phyloP scores from a whole-genome alignment of 2,329 filamentous ascomycete genomes.

The Ceratocystis diversiconidia region DNA sequence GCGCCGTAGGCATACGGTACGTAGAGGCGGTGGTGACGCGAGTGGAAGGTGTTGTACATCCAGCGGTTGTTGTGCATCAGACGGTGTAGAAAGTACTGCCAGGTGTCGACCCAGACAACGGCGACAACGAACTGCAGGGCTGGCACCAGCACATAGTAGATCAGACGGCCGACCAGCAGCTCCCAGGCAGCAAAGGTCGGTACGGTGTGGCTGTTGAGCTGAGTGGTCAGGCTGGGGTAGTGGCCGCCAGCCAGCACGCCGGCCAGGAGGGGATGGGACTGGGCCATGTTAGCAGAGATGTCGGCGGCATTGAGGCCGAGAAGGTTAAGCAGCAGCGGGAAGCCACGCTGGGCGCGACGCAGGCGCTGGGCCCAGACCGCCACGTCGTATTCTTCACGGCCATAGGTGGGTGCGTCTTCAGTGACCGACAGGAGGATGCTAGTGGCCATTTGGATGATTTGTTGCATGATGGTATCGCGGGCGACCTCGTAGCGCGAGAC shows the following conservation, averaged over 20 bases:
- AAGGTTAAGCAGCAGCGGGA: conserved; percentile 56
- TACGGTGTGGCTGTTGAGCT: conserved; percentile 40
- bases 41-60: conserved; percentile 90
- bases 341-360: conserved; percentile 60
- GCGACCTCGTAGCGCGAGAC: conserved; percentile 74
- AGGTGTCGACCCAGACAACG: conserved; percentile 72
- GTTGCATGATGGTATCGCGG: conserved; percentile 82
- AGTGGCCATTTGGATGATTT: conserved; percentile 70
- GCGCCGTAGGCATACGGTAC: conserved; percentile 96
- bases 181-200: conserved; percentile 80
- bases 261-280: conserved; percentile 58
- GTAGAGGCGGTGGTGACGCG: conserved; percentile 89
- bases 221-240: conserved; percentile 57
- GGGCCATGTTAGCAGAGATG: conserved; percentile 60
- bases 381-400: conserved; percentile 72
- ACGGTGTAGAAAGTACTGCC: conserved; percentile 96
- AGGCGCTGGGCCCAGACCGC: conserved; percentile 80
- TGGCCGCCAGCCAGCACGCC: conserved; percentile 64
- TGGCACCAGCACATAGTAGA: conserved; percentile 71
- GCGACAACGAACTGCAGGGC: conserved; percentile 62
- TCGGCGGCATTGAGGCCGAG: conserved; percentile 63
- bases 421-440: conserved; percentile 53
- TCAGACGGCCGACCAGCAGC: conserved; percentile 52
- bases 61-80: conserved; percentile 96
- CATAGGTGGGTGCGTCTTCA: conserved; percentile 59